Evolutionary conservation across 2,329 filamentous ascomycete species (phyloP).

Genomic region (Aureobasidium pullulans): DNA sequence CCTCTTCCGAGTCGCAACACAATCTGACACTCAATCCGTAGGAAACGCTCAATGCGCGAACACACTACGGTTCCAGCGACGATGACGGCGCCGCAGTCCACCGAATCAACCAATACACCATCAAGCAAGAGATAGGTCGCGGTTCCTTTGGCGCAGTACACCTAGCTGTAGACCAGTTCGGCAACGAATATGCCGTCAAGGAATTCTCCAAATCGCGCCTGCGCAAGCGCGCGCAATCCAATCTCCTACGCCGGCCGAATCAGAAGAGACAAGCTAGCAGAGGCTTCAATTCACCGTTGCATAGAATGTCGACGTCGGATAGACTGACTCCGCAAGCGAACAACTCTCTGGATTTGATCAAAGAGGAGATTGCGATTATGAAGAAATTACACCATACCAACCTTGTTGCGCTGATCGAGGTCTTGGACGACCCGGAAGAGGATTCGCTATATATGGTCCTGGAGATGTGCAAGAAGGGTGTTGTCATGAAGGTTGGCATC

Average conservation of each 20-base stretch:
- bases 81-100: constrained; percentile 74
- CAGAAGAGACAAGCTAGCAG: constrained; percentile 43
- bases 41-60: constrained; percentile 88
- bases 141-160: constrained; percentile 95
- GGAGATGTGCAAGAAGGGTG: constrained; percentile 98
- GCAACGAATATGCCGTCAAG: constrained; percentile 91
- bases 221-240: constrained; percentile 82
- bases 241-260: constrained; percentile 64
- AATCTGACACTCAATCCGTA: constrained; percentile 28
- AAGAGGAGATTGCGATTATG: constrained; percentile 97
- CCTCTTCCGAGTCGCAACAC: not conserved
- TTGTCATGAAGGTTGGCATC: constrained; percentile 93
- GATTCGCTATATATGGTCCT: constrained; percentile 98
- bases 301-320: constrained; percentile 51
- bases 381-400: constrained; percentile 96
- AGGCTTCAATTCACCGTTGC: constrained; percentile 57
- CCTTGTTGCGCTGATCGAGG: constrained; percentile 86
- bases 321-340: constrained; percentile 49
- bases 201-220: constrained; percentile 93
- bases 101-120: constrained; percentile 88
- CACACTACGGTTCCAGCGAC: constrained; percentile 78
- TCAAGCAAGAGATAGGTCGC: constrained; percentile 91
- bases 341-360: constrained; percentile 76
- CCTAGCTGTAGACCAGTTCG: constrained; percentile 81
- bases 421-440: constrained; percentile 89